Evolutionary conservation across 345 rosid genomes (phyloP).

Genomic region (Arabidopsis suecica): DNA sequence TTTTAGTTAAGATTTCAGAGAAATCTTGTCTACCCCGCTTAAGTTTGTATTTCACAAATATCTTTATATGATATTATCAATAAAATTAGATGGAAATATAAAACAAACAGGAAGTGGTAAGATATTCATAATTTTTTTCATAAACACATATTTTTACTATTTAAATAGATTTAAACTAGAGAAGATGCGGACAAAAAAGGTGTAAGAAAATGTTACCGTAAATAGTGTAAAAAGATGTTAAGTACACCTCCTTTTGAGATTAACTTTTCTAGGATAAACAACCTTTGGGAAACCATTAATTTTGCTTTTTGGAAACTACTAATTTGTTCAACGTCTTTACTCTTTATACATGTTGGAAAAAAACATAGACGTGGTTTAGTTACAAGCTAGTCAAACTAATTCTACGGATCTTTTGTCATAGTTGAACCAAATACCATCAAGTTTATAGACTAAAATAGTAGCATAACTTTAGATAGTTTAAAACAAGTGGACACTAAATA

Average conservation of each 20-base stretch:
- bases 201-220: not conserved
- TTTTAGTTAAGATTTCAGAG: too few relatives aligned
- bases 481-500: constrained; percentile 16
- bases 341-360: not conserved
- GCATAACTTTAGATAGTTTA: not conserved
- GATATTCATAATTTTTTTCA: not conserved
- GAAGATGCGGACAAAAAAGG: not conserved
- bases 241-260: constrained; percentile 23
- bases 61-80: too few relatives aligned
- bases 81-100: too few relatives aligned
- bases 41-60: too few relatives aligned
- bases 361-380: not conserved
- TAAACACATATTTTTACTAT: not conserved
- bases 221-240: not conserved
- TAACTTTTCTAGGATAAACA: not conserved
- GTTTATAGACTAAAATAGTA: not conserved
- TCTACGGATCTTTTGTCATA: constrained; percentile 6
- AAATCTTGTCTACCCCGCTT: too few relatives aligned
- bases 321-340: not conserved
- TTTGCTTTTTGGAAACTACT: not conserved
- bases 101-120: not conserved
- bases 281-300: constrained; percentile 11
- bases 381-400: constrained; percentile 17
- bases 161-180: not conserved
- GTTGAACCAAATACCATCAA: not conserved